Evolutionary conservation across 192 early-diverging fungal species (phyloP), one percentile per base, ranked within the genome.

Genomic region (Podila minutissima): DNA sequence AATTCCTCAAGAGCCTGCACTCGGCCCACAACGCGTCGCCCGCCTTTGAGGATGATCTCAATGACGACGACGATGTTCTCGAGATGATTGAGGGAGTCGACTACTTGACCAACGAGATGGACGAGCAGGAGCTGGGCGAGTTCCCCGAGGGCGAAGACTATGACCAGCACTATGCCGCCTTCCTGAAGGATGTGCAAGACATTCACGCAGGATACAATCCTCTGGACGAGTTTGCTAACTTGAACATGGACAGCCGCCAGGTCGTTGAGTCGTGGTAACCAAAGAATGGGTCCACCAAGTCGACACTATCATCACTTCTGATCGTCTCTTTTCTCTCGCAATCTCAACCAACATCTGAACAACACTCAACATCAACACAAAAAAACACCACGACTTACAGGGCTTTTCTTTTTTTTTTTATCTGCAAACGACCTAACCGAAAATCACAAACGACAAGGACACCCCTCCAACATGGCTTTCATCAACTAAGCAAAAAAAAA

Each of bases 1-100:
- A 61, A 1, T 85, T 85, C 51, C 72, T 85, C 41, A 64, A 83
- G 37, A 62, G 67, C 26, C 66, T 85, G 31, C 78, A 85, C 22
- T 76, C 62, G 64, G 65, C 64, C 28, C 66, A 67, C 53, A n/a
- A 41, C 28, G 28, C 19, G 20, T 31, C 63, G 11, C 20, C 9
- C 1, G 33, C 26, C 17, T 7, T 35, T 24, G 77, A 73, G 29
- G 66, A 37, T 7, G 75, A 79, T 37, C 9, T 37, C 11, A 57
- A 38, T 13, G 75, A 72, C 4, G 77, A 73, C 31, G 77, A 81
- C 26, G 32, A 73, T 10, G 55, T 81, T 35, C 37, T 81, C 0
- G 77, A 81, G 28, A 81, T 66, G 77, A 61, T 81, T 24, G 77
- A 81, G 46, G 77, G 77, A 29, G 48, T 81, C 22, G 77, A 81